These are phyloP conservation scores for Pseudisothecium myosuroides DNA, from an alignment of 225 moss, liverwort and hornwort species.

Conservation along the genomic window DNA sequence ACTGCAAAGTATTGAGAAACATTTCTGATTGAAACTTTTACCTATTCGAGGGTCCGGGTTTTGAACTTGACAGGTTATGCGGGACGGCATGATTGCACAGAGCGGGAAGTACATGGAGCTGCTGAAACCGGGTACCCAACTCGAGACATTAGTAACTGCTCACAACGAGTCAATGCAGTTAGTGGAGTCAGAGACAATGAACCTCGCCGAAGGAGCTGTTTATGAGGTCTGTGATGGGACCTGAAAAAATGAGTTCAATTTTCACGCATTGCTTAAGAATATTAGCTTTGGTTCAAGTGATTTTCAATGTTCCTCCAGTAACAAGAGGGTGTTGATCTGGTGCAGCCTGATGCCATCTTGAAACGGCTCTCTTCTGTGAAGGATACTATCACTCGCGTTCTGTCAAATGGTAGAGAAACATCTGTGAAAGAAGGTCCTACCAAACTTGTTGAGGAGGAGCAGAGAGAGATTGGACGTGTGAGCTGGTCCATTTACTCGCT, in stretches of 20 bases:
- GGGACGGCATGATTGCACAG: constrained; percentile 52
- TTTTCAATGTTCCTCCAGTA: not conserved
- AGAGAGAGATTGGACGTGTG: constrained; percentile 54
- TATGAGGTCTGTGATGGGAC: not conserved
- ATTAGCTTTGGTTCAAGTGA: not conserved
- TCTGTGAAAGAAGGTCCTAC: constrained; percentile 10
- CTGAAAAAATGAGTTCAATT: not conserved
- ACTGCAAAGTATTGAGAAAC: not conserved
- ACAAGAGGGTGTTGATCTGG: not conserved
- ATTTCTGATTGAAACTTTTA: not conserved
- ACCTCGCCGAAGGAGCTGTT: not conserved
- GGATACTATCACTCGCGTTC: not conserved
- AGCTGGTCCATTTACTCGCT: constrained; percentile 46
- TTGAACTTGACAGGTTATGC: constrained; percentile 36
- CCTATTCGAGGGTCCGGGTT: not conserved
- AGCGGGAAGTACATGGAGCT: constrained; percentile 52
- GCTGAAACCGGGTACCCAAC: constrained; percentile 35
- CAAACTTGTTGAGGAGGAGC: constrained; percentile 63
- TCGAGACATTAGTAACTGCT: constrained; percentile 54
- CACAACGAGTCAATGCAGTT: constrained; percentile 57
- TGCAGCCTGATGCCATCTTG: constrained; percentile 12
- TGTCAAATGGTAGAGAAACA: not conserved
- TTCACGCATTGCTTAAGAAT: not conserved
- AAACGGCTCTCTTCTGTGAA: constrained; percentile 3
- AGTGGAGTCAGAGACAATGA: constrained; percentile 9